Evolutionary conservation across 2,329 filamentous ascomycete genomes (phyloP), one percentile per base, ranked within the genome.

Genomic region (Lachnellula suecica): DNA sequence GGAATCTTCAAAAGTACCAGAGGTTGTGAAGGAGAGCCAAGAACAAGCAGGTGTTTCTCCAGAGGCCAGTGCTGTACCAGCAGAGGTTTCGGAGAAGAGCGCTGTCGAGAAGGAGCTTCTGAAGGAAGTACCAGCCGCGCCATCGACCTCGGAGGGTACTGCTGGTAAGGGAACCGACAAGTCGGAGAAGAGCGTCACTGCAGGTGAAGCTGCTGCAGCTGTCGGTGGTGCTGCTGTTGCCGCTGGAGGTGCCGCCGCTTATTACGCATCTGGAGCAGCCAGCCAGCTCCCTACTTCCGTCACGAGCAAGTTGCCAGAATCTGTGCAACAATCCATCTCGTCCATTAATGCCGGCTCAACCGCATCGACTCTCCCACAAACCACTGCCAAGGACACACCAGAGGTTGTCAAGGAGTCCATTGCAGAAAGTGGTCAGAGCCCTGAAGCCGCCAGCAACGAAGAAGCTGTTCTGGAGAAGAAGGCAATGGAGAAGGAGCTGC

Each of bases 381-480:
- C 68, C 56, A 69, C 76, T 9, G 75, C 78, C 1, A 72, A 78
- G 38, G 71, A 78, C 55, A 79, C 83, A 5, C 82, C 82, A 49
- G 65, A 67, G 23, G 74, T 80, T 59, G 82, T 85, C 17, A 79
- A 80, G 69, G 74, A 82, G 60, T 83, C 81, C 7, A 79, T 84
- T 44, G 66, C 71, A 35, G 75, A 79, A 63, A 79, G 87, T 20
- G 79, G 82, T 49, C 69, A 78, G 63, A 76, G 74, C 55, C 86
- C 89, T 8, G 90, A 94, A 71, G 89, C 89, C 29, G 82, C 87
- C 31, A 79, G 81, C 50, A 87, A 84, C 69, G 74, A 82, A 2
- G 77, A 78, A 50, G 87, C 85, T 17, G 88, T 94, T 6, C 73
- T 80, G 57, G 88, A 92, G 62, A 94, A 94, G 81, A 83, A 82